These are phyloP conservation scores for Martiniozyma asiatica DNA, from an alignment of 1,139 yeast genomes.

Conservation along the genomic window DNA sequence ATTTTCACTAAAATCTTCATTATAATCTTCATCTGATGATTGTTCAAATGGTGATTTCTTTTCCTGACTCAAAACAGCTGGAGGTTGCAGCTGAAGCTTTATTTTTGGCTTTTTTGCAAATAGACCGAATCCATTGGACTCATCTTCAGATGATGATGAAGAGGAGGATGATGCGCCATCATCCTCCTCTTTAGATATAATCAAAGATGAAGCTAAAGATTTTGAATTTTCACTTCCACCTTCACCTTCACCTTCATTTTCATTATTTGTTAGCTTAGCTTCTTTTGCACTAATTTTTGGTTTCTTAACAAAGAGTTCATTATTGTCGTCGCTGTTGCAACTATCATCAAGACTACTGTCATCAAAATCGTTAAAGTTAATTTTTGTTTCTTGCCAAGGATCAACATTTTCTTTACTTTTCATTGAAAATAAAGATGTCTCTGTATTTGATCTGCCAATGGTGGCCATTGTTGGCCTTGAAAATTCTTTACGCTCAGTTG, in stretches of 20 bases:
- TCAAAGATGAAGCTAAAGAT: neutral
- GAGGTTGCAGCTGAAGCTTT: too few relatives aligned
- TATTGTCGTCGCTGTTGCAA: slow-evolving; percentile 31
- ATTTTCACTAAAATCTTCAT: too few relatives aligned
- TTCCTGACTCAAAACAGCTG: too few relatives aligned
- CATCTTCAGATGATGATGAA: slow-evolving; percentile 4
- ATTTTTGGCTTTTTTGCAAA: slow-evolving; percentile 10
- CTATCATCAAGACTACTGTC: slow-evolving; percentile 32
- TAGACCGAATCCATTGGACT: slow-evolving; percentile 11
- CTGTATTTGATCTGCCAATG: slow-evolving; percentile 10
- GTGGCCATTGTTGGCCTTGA: too few relatives aligned
- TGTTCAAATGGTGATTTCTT: too few relatives aligned
- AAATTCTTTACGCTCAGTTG: too few relatives aligned
- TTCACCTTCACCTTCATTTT: neutral
- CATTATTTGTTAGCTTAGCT: slow-evolving; percentile 11
- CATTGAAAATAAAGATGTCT: slow-evolving; percentile 7
- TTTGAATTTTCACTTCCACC: slow-evolving; percentile 1
- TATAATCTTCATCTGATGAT: too few relatives aligned
- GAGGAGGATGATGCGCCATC: too few relatives aligned
- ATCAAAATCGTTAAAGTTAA: slow-evolving; percentile 59
- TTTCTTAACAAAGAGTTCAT: slow-evolving; percentile 57
- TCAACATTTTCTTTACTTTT: slow-evolving; percentile 21
- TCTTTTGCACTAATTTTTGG: neutral
- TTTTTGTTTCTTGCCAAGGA: slow-evolving; percentile 53
- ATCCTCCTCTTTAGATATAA: too few relatives aligned